Base-by-base conservation (phyloP, 2,329 filamentous ascomycete species). In the Plectosphaerella cucumerina region DNA sequence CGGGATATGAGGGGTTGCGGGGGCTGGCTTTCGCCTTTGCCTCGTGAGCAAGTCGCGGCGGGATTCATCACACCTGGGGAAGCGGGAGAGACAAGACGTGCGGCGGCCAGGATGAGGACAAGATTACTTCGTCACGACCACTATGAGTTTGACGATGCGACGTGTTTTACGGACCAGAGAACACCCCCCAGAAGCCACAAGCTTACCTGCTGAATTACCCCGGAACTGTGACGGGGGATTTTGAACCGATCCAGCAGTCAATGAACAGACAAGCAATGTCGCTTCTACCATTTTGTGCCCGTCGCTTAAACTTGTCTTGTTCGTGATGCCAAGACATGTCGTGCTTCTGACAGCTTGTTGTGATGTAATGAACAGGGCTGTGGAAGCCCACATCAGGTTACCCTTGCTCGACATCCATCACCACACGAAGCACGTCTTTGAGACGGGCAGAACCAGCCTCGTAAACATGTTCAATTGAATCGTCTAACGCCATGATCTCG, bases 251-350 rank as follows among this genome's bases (percentile, higher is more conserved):
- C 26, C 37, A 37, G 47, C 37, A 42, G 39, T 42, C 39, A 48
- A 48, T 33, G 47, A 48, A 35, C 42, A 42, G n/a, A 48, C 23
- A 42, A 48, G 47, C 47, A 33, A 22, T 48, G 34, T 23, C 37
- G 47, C 47, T 48, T 48, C 46, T 18, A 17, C 43, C 26, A 31
- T 10, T 11, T 31, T 31, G 4, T 31, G 26, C 12, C 23, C 23
- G 9, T 26, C 23, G 23, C 23, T 26, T 11, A 31, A 31, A 3
- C 26, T 8, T 31, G 26, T 10, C 4, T 31, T 4, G 8, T 31
- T 31, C 26, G 26, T 31, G 26, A 31, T 31, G 26, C 26, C 26
- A 31, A 31, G 26, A 31, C 26, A 8, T 11, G 26, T 11, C 3
- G 9, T 31, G n/a, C n/a, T 11, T 8, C 26, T 31, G 26, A 8